These are phyloP conservation scores for Penicillium palitans DNA, from an alignment of 2,329 filamentous ascomycete genomes.

Conservation along the genomic window DNA sequence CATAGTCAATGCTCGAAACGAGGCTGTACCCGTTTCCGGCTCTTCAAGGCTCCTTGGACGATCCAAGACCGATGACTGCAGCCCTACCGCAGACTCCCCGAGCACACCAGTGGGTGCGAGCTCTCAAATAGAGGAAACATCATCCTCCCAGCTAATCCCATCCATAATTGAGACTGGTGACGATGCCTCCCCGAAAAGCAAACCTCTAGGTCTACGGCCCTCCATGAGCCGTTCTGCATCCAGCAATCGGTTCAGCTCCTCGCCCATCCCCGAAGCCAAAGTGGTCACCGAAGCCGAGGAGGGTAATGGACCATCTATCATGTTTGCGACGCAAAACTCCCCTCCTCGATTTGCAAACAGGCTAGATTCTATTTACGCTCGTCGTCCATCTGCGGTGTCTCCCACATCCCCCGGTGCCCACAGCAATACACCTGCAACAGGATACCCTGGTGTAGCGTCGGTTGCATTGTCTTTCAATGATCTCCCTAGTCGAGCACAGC, in stretches of 20 bases:
- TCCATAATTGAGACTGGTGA: constrained; percentile 29
- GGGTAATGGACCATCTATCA: constrained; percentile 67
- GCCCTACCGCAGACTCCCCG: constrained; percentile 11
- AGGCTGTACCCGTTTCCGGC: constrained; percentile 3
- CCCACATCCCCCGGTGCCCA: constrained; percentile 17
- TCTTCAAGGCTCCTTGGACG: constrained; percentile 7
- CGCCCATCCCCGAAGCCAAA: constrained; percentile 68
- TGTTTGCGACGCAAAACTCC: constrained; percentile 62
- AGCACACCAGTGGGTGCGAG: constrained; percentile 5
- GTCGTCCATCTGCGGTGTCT: constrained; percentile 24
- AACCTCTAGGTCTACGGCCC: constrained; percentile 26
- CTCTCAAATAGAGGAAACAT: constrained; percentile 4
- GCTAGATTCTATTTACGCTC: constrained; percentile 42
- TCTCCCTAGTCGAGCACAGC: constrained; percentile 77
- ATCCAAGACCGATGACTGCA: constrained; percentile 16
- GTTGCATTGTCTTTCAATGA: constrained; percentile 82
- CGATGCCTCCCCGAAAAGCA: constrained; percentile 24
- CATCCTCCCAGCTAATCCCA: constrained; percentile 20
- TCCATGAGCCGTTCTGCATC: constrained; percentile 33
- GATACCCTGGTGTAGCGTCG: constrained; percentile 60
- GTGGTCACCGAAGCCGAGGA: constrained; percentile 60
- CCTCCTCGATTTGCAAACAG: constrained; percentile 32
- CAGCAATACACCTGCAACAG: constrained; percentile 38
- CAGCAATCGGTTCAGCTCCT: constrained; percentile 63
- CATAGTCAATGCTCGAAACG: constrained; percentile 2